Evolutionary conservation across 441 rosid species (phyloP).

Genomic region (Gossypium lobatum): DNA sequence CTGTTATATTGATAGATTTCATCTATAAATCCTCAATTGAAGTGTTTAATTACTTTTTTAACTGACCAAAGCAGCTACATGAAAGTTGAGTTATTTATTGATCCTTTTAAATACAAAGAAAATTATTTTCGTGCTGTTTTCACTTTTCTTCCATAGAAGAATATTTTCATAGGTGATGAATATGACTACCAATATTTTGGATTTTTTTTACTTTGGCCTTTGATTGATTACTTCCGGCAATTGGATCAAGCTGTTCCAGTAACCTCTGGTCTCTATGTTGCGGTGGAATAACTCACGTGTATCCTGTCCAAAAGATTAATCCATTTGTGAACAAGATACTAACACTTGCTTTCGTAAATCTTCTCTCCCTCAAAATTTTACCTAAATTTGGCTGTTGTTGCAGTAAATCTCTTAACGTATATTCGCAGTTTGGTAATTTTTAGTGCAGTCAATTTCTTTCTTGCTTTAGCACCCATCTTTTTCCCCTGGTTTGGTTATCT

Average conservation of each 20-base stretch:
- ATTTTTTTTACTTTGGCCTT: background rate
- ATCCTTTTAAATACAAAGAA: background rate
- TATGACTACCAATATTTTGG: background rate
- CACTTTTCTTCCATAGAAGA: background rate
- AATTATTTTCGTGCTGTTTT: background rate
- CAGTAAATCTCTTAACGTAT: background rate
- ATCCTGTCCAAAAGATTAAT: conserved; percentile 1
- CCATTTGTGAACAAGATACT: background rate
- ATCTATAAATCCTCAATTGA: background rate
- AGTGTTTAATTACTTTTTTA: background rate
- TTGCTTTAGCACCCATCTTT: background rate
- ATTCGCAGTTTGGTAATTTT: background rate
- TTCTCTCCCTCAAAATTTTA: background rate
- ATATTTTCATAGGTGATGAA: background rate
- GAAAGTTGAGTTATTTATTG: background rate
- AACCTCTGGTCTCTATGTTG: background rate
- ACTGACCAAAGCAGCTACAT: background rate
- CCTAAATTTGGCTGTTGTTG: background rate
- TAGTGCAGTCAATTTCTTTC: background rate
- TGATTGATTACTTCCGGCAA: background rate
- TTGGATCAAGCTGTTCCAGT: background rate
- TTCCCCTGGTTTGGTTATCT: background rate
- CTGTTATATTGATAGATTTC: background rate
- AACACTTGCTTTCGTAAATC: background rate
- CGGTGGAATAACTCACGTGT: background rate